Evolutionary conservation across 805 yeast species (phyloP).

Genomic region (Pichia membranifaciens): DNA sequence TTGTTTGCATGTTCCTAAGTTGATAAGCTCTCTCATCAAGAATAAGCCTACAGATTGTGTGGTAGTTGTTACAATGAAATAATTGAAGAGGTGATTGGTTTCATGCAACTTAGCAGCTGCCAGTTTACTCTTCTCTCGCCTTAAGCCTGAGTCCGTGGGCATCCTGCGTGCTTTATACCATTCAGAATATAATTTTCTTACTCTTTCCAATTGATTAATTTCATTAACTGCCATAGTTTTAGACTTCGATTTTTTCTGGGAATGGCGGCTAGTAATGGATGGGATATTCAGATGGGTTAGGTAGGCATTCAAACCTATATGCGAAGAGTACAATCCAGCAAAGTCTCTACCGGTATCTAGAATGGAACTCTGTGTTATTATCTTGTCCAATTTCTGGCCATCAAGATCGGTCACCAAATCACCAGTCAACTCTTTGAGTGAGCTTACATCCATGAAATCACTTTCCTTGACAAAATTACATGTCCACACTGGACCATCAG

Average conservation of each 20-base stretch:
- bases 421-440: conserved; percentile 44
- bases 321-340: conserved; percentile 37
- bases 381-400: background rate
- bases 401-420: conserved; percentile 31
- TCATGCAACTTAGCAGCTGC: background rate
- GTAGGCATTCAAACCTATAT: conserved; percentile 34
- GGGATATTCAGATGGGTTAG: conserved; percentile 27
- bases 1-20: conserved; percentile 2
- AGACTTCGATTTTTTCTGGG: conserved; percentile 6
- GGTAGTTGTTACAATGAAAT: conserved; percentile 1
- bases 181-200: conserved; percentile 26
- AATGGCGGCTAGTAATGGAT: conserved; percentile 19
- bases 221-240: conserved; percentile 17
- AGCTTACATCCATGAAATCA: conserved; percentile 44
- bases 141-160: background rate
- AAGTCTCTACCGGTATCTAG: conserved; percentile 30
- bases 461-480: conserved; percentile 29
- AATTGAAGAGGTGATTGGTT: background rate
- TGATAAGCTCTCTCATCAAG: conserved; percentile 1
- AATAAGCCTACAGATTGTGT: conserved; percentile 4
- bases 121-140: too few species aligned
- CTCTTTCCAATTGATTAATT: conserved; percentile 25
- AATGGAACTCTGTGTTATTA: conserved; percentile 29
- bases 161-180: too few species aligned
- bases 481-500: conserved; percentile 3